Conservation (phyloP, 2,329 filamentous ascomycete species). For the Paraphaeosphaeria sporulosa region DNA sequence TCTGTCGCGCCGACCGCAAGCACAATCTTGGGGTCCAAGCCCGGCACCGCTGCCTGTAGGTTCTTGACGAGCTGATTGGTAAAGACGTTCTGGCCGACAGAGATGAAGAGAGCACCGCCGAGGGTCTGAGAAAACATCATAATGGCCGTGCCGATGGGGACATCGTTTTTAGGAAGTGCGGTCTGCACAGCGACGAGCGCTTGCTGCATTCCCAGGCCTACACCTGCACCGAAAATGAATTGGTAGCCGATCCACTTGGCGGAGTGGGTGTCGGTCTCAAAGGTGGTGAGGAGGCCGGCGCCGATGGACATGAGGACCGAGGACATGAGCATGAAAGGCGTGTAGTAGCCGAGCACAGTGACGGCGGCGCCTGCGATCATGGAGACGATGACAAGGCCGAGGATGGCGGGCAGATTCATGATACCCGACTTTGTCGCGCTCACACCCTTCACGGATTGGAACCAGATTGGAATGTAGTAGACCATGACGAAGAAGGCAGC, state of each 20-base stretch:
- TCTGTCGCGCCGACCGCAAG: constrained; percentile 64
- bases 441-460: constrained; percentile 58
- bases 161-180: constrained; percentile 51
- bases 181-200: constrained; percentile 57
- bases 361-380: constrained; percentile 50
- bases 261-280: constrained; percentile 48
- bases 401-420: constrained; percentile 57
- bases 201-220: constrained; percentile 59
- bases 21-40: constrained; percentile 53
- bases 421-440: constrained; percentile 57
- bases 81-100: constrained; percentile 60
- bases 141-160: constrained; percentile 57
- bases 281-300: constrained; percentile 55
- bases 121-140: constrained; percentile 59
- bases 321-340: constrained; percentile 56
- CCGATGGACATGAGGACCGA: constrained; percentile 55
- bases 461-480: constrained; percentile 59
- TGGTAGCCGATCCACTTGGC: constrained; percentile 51
- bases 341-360: constrained; percentile 57
- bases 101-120: constrained; percentile 58
- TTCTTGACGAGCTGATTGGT: constrained; percentile 57
- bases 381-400: constrained; percentile 54
- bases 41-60: constrained; percentile 46
- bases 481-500: constrained; percentile 54
- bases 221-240: constrained; percentile 51